Evolutionary conservation across 2,329 filamentous ascomycete genomes (phyloP).

Genomic region (Cercospora sp.): DNA sequence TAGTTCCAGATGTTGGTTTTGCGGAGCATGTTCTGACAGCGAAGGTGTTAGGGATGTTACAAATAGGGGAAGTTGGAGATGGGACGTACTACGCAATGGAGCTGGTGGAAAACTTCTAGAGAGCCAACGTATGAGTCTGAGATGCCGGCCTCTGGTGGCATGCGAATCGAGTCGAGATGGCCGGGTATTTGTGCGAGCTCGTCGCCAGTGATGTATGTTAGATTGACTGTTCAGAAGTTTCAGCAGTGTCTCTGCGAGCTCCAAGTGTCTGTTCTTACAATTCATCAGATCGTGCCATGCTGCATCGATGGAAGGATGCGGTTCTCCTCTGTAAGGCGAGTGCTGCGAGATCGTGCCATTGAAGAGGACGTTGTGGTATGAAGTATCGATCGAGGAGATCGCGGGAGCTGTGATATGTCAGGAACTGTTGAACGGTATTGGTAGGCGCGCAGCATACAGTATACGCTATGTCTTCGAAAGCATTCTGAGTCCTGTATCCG

Average conservation of each 20-base stretch:
- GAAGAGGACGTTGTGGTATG: neutral
- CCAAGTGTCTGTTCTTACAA: neutral
- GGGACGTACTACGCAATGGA: neutral
- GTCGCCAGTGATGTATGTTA: neutral
- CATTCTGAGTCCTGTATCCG: neutral
- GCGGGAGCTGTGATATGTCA: neutral
- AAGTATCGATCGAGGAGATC: neutral
- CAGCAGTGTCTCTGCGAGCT: neutral
- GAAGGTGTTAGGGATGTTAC: neutral
- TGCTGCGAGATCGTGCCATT: neutral
- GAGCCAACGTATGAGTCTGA: neutral
- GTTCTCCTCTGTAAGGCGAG: neutral
- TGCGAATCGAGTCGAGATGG: neutral
- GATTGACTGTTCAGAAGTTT: neutral
- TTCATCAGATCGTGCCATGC: neutral
- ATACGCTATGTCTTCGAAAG: neutral
- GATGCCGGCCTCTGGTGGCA: neutral
- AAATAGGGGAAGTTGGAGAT: neutral
- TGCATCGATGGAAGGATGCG: neutral
- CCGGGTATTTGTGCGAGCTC: neutral
- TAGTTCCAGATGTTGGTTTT: neutral
- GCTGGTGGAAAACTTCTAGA: neutral
- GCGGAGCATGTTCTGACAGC: neutral
- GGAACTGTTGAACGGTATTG: neutral
- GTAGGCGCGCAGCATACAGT: neutral